Base-by-base conservation (phyloP, 208 protist species). In the Crithidia fasciculata region DNA sequence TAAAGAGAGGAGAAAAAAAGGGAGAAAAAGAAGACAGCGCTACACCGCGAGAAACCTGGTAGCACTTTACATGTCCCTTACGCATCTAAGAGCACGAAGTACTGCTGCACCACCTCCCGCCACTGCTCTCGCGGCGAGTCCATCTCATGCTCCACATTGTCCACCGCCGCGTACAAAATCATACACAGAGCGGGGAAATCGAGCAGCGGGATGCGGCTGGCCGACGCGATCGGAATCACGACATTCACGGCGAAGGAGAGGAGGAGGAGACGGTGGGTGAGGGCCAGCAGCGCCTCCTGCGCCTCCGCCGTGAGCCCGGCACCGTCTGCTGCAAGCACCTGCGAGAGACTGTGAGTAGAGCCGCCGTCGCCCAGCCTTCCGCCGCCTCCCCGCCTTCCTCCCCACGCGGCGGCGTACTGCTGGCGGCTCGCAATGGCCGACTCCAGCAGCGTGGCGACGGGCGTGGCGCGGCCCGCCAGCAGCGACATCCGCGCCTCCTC, bases 101-200 rank as follows among this genome's bases (percentile, higher is more conserved):
- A 88, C 13, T 84, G 76, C 37, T 70, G 47, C 19, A 88, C 83
- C 43, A 88, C 70, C 16, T 78, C 49, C 8, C 76, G 74, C 88
- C 88, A 93, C 67, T 80, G 78, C 56, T 72, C 39, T 5, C 83
- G 53, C 19, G 56, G 61, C 37, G 72, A 52, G 56, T 54, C 66
- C 68, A 59, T 36, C 54, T 53, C 28, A 37, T 66, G 28, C 12
- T 58, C 61, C 41, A 39, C 54, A 45, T 60, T 54, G 61, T 82
- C 74, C 41, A 92, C 59, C 3, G 86, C 78, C 10, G 72, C 76
- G 74, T 90, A 90, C 16, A 94, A 65, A 8, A 94, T 40, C 70
- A 94, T 74, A 13, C 78, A 85, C 36, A 92, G 18, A 0, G 86
- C 82, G 4, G 89, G 57, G 66, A 94, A 94, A 63, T 94, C 89